phyloP scores from a whole-genome alignment of 192 early-diverging fungal species.

The Entophlyctis luteolus region DNA sequence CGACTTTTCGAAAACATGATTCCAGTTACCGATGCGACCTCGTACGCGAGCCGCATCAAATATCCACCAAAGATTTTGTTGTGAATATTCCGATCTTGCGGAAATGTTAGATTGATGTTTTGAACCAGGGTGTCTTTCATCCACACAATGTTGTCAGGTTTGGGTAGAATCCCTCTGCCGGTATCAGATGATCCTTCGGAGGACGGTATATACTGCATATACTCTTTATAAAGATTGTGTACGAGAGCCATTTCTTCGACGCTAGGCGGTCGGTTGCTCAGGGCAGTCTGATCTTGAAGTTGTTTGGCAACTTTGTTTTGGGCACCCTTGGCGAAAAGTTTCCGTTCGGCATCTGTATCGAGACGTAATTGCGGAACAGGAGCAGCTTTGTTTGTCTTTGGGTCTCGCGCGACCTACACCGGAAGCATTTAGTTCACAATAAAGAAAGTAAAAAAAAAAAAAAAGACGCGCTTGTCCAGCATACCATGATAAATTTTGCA shows the following conservation, averaged over 20 bases:
- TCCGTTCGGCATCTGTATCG: slow-evolving; percentile 69
- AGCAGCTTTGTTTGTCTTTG: slow-evolving; percentile 62
- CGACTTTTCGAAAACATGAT: not conserved
- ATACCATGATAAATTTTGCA: slow-evolving; percentile 86
- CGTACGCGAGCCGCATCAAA: slow-evolving; percentile 81
- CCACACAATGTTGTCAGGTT: slow-evolving; percentile 50
- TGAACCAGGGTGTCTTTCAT: slow-evolving; percentile 73
- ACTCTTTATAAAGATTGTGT: slow-evolving; percentile 68
- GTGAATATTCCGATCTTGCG: slow-evolving; percentile 77
- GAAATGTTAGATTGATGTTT: slow-evolving; percentile 61
- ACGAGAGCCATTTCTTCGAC: slow-evolving; percentile 71
- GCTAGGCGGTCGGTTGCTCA: slow-evolving; percentile 71
- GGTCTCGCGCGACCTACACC: slow-evolving; percentile 53
- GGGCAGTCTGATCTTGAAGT: slow-evolving; percentile 37
- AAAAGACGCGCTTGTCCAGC: not conserved
- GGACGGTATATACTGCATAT: slow-evolving; percentile 54
- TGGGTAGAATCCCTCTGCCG: slow-evolving; percentile 3
- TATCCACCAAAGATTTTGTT: slow-evolving; percentile 73
- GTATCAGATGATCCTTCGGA: too few relatives aligned
- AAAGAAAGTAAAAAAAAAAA: slow-evolving; percentile 1
- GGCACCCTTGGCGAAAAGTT: slow-evolving; percentile 65
- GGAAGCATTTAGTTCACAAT: too few relatives aligned
- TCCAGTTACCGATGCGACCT: slow-evolving; percentile 51
- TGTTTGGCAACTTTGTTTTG: slow-evolving; percentile 55
- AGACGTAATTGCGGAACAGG: slow-evolving; percentile 71